Conservation (phyloP, 768 basidiomycete genomes). For the Lactarius sp. region DNA sequence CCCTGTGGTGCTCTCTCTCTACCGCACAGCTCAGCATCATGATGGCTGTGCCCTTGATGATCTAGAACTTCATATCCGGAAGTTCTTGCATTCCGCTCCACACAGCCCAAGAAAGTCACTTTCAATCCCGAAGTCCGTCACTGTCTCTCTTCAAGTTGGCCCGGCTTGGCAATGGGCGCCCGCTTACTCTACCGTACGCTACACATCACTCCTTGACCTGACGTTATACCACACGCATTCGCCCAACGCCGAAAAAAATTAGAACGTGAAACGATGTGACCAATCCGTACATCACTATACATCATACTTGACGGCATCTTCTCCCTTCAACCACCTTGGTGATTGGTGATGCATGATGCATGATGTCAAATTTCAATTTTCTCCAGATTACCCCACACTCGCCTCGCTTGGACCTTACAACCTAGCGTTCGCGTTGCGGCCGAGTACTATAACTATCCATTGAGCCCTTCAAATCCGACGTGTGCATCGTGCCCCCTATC, state of each 20-base stretch:
- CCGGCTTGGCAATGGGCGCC: too few species aligned
- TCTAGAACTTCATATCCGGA: too few species aligned
- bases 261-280: neutral
- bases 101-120: neutral
- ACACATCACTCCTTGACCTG: too few species aligned
- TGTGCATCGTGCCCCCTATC: too few species aligned
- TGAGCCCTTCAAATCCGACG: too few species aligned
- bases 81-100: too few species aligned
- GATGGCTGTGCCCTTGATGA: too few species aligned
- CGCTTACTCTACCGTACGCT: too few species aligned
- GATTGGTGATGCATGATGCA: neutral
- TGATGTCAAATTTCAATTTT: constrained; percentile 7
- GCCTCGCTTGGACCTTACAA: too few species aligned
- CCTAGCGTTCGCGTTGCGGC: neutral
- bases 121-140: neutral
- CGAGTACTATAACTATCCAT: neutral
- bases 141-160: too few species aligned
- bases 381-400: constrained; percentile 7
- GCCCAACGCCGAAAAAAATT: neutral
- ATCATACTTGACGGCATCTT: constrained; percentile 14
- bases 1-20: too few species aligned
- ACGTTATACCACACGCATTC: neutral
- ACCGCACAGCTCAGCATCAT: too few species aligned
- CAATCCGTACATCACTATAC: neutral
- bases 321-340: neutral